Percentiles rank a stretch among this genome's conserved stretches.
These are phyloP conservation scores for Notholithocarpus densiflorus DNA, from an alignment of 306 rosid species.

Conservation along the genomic window DNA sequence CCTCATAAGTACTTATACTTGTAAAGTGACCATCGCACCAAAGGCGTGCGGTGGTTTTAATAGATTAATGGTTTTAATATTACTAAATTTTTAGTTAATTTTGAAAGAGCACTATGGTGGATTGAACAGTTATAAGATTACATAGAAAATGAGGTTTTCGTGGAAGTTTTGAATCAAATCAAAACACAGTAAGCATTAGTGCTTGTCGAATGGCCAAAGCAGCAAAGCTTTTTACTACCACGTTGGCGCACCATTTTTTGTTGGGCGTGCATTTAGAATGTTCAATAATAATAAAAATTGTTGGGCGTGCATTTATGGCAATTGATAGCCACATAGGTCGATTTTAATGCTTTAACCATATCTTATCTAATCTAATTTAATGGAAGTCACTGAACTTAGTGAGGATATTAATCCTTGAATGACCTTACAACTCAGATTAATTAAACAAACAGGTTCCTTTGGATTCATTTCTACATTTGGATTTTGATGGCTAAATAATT, in stretches of 20 bases:
- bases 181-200: neutral
- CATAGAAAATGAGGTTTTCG: neutral
- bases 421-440: too few relatives aligned
- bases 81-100: neutral
- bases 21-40: accelerated
- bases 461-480: too few relatives aligned
- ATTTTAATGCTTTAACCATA: too few relatives aligned
- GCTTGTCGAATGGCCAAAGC: neutral
- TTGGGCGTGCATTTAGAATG: neutral
- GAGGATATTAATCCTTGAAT: too few relatives aligned
- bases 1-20: too few relatives aligned
- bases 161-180: neutral
- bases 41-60: accelerated
- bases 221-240: neutral
- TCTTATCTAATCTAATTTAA: too few relatives aligned
- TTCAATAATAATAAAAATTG: neutral
- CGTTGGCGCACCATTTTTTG: neutral
- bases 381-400: too few relatives aligned
- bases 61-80: neutral
- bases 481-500: too few relatives aligned
- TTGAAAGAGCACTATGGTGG: neutral
- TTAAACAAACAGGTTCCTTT: too few relatives aligned
- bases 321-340: neutral
- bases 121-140: slow-evolving; percentile 4
- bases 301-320: neutral